phyloP scores from a whole-genome alignment of 352 stramenopile species.

The Phytophthora hibernalis region DNA sequence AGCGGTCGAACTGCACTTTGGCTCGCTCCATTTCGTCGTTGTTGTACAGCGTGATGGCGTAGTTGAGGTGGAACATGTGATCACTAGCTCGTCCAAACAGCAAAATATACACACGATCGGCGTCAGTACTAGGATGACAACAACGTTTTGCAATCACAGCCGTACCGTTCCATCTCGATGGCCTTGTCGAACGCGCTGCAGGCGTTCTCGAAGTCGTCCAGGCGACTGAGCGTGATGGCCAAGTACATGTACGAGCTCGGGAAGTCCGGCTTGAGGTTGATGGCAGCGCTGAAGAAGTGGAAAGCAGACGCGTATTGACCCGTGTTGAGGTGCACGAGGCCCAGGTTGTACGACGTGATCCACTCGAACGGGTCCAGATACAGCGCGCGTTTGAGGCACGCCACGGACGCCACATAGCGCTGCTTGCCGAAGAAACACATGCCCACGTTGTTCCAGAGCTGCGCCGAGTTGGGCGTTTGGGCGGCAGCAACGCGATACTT shows the following conservation, averaged over 20 bases:
- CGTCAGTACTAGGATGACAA: background rate
- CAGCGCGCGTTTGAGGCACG: slow-evolving; percentile 92
- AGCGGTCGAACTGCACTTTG: slow-evolving; percentile 85
- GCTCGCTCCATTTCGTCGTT: slow-evolving; percentile 90
- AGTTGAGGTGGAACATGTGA: slow-evolving; percentile 91
- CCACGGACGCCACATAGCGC: slow-evolving; percentile 84
- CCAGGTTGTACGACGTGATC: slow-evolving; percentile 95
- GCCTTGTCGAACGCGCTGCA: slow-evolving; percentile 93
- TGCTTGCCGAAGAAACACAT: slow-evolving; percentile 97
- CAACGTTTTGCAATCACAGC: background rate
- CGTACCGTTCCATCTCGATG: slow-evolving; percentile 88
- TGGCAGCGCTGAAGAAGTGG: slow-evolving; percentile 92
- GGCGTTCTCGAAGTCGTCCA: slow-evolving; percentile 94
- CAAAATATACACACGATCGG: background rate
- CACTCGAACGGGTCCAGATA: slow-evolving; percentile 96
- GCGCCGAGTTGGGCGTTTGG: slow-evolving; percentile 91
- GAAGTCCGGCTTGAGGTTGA: slow-evolving; percentile 91
- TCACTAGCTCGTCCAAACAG: slow-evolving; percentile 46
- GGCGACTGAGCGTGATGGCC: slow-evolving; percentile 85
- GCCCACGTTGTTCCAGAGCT: slow-evolving; percentile 96
- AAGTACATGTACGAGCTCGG: slow-evolving; percentile 94
- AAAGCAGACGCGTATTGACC: slow-evolving; percentile 94
- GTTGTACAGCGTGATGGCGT: slow-evolving; percentile 90
- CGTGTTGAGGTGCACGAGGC: slow-evolving; percentile 93
- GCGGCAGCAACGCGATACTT: slow-evolving; percentile 95